A percentile compares a stretch with the other conserved stretches of the same genome.
Conservation (phyloP, 1,284 basidiomycete species). For the Rhodofomes roseus region DNA sequence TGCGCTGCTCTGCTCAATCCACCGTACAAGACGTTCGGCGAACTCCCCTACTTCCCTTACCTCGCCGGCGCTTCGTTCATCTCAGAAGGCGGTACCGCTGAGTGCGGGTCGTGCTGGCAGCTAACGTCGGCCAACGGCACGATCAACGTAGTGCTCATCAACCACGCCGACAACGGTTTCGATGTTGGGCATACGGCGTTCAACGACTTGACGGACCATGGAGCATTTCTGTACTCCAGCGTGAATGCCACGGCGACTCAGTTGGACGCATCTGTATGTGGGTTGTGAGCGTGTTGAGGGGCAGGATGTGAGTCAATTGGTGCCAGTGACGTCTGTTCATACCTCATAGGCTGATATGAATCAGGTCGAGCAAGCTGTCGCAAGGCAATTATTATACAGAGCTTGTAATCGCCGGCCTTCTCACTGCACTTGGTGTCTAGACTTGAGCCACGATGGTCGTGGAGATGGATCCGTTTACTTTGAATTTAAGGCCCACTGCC, state of each 20-base stretch:
- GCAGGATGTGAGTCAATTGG: background rate
- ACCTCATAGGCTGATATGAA: background rate
- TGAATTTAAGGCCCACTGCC: no score
- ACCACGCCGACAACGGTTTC: background rate
- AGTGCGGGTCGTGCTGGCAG: background rate
- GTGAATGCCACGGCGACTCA: background rate
- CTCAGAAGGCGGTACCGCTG: background rate
- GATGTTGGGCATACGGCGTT: background rate
- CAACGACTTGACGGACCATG: background rate
- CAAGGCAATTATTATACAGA: no score
- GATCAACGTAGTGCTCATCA: background rate
- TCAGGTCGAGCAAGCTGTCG: no score
- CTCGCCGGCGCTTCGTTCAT: background rate
- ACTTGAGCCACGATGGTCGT: no score
- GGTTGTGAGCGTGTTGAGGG: no score
- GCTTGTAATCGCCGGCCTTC: no score
- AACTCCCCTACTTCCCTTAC: background rate
- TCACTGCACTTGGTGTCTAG: no score
- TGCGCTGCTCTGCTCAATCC: background rate
- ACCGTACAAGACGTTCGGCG: background rate
- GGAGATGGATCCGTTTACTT: no score
- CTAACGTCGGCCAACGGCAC: background rate
- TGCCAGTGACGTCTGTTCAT: background rate
- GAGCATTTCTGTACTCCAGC: background rate
- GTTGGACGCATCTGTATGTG: background rate